These are phyloP conservation scores for Vinca minor DNA, from an alignment of 257 asterid genomes.

Conservation along the genomic window DNA sequence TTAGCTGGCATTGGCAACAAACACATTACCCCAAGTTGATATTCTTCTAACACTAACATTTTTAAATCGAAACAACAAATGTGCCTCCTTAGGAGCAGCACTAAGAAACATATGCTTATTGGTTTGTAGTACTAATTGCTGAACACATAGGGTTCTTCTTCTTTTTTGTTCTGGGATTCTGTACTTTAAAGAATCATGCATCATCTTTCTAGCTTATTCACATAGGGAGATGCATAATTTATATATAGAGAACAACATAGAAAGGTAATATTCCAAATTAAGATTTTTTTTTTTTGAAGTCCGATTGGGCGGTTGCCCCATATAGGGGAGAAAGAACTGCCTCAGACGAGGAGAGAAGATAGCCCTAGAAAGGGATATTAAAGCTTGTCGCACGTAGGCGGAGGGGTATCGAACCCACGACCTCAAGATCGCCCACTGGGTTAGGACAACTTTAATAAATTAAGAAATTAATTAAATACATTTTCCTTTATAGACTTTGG, in stretches of 20 bases:
- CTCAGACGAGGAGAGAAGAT: too few species aligned
- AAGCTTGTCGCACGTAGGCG: too few species aligned
- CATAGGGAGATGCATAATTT: neutral
- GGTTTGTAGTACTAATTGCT: neutral
- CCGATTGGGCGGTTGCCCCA: too few species aligned
- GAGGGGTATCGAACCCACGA: too few species aligned
- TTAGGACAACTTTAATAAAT: too few species aligned
- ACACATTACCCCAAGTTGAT: slow-evolving; percentile 7
- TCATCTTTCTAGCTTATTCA: neutral
- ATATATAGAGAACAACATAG: neutral
- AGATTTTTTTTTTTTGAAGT: too few species aligned
- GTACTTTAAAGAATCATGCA: slow-evolving; percentile 6
- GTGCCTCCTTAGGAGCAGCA: slow-evolving; percentile 17
- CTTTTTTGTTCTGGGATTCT: neutral
- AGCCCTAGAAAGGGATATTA: too few species aligned
- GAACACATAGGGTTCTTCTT: neutral
- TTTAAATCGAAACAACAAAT: slow-evolving; percentile 2
- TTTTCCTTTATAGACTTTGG: too few species aligned
- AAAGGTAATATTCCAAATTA: neutral
- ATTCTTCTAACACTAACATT: neutral
- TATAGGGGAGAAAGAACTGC: too few species aligned
- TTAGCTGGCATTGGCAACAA: slow-evolving; percentile 16
- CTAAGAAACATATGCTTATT: slow-evolving; percentile 8
- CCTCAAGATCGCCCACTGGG: too few species aligned
- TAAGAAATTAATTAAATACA: too few species aligned